These are phyloP conservation scores for Ilyonectria sp. DNA, from an alignment of 2,329 filamentous ascomycete species.

Conservation along the genomic window DNA sequence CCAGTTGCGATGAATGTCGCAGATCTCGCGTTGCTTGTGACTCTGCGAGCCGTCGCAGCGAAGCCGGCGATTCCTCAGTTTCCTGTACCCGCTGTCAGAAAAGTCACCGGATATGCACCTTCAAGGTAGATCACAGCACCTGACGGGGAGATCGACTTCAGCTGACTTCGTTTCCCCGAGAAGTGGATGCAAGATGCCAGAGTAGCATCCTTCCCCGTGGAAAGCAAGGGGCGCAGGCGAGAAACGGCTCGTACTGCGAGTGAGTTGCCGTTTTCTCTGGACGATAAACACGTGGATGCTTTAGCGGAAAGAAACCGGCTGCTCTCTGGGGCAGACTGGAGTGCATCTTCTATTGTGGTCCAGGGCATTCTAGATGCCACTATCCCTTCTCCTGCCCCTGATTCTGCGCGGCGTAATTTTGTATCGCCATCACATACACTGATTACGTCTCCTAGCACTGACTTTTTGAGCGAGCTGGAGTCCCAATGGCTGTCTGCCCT, in stretches of 20 bases:
- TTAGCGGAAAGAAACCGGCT: too few species aligned
- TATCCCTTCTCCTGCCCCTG: too few species aligned
- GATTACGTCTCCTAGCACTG: too few species aligned
- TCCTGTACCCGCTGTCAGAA: constrained; percentile 74
- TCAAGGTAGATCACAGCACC: constrained; percentile 41
- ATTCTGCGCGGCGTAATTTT: constrained; percentile 11
- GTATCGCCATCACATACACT: constrained; percentile 1
- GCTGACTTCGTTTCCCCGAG: constrained; percentile 17
- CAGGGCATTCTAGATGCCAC: too few species aligned
- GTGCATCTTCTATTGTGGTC: too few species aligned
- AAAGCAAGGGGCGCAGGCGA: constrained; percentile 38
- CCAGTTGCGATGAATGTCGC: constrained; percentile 53
- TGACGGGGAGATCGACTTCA: not conserved
- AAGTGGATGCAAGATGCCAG: constrained; percentile 49
- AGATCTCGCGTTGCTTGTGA: constrained; percentile 52
- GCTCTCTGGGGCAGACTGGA: too few species aligned
- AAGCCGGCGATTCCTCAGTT: constrained; percentile 75
- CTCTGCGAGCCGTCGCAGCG: constrained; percentile 47
- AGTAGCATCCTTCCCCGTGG: not conserved
- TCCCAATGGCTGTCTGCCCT: constrained; percentile 48
- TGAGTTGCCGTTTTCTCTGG: constrained; percentile 9
- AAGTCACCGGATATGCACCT: constrained; percentile 47
- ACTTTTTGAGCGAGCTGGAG: constrained; percentile 30
- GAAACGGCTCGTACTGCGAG: constrained; percentile 26
- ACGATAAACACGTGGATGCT: too few species aligned